phyloP scores from a whole-genome alignment of 2,329 filamentous ascomycete genomes.

The Aspergillus flavus region DNA sequence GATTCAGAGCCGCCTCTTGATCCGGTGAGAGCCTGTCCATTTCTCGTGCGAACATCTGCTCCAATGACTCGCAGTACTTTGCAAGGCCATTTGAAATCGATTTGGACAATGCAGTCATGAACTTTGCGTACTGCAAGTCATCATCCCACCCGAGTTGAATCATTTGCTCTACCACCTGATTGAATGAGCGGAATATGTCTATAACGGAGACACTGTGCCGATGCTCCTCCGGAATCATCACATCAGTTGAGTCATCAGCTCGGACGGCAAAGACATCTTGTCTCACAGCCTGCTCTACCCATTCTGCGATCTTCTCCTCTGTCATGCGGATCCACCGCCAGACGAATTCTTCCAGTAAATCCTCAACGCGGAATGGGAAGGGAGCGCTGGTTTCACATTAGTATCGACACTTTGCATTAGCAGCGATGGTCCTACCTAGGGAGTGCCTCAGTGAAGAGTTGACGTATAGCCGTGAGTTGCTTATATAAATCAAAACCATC shows the following conservation, averaged over 20 bases:
- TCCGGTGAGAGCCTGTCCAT: conserved; percentile 92
- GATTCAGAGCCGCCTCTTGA: conserved; percentile 75
- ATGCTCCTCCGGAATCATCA: conserved; percentile 71
- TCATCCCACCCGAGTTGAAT: conserved; percentile 88
- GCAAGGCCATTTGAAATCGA: conserved; percentile 80
- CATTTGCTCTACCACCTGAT: conserved; percentile 85
- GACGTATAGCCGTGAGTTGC: conserved; percentile 81
- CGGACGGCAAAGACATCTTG: conserved; percentile 84
- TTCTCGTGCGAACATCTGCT: conserved; percentile 81
- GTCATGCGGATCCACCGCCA: conserved; percentile 91
- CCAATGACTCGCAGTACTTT: conserved; percentile 87
- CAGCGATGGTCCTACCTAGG: conserved; percentile 53
- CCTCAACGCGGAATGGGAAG: conserved; percentile 88
- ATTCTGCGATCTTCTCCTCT: conserved; percentile 75
- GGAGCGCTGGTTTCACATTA: conserved; percentile 47
- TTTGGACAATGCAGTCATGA: conserved; percentile 92
- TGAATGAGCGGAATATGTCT: conserved; percentile 92
- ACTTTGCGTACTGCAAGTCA: conserved; percentile 89
- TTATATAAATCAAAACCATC: conserved; percentile 95
- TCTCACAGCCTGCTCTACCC: conserved; percentile 88
- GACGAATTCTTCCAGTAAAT: conserved; percentile 84
- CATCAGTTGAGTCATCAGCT: conserved; percentile 61
- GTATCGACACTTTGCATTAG: neutral
- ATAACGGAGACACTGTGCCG: conserved; percentile 91
- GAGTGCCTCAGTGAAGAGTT: conserved; percentile 75